Conservation (phyloP, 768 basidiomycete genomes). For the Suillus occidentalis region DNA sequence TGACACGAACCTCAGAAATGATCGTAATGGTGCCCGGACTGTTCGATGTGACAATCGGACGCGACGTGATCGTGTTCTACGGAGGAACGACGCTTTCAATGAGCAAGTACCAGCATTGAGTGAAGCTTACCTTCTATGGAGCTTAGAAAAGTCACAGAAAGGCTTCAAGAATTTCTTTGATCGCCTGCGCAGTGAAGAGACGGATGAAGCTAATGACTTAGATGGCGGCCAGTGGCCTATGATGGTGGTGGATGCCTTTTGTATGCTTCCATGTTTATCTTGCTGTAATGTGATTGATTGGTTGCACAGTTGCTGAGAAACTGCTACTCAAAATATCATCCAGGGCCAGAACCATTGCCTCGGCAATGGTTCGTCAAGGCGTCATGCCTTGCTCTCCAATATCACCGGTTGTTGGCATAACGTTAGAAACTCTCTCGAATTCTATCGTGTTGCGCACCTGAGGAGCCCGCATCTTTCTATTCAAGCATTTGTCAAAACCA, state of each 20-base stretch:
- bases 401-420: slow-evolving; percentile 10
- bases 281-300: not conserved
- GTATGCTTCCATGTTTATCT: not conserved
- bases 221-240: not conserved
- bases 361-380: slow-evolving; percentile 12
- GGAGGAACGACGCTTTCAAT: not conserved
- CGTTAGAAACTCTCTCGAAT: slow-evolving; percentile 1
- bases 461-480: not conserved
- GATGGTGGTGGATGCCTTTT: slow-evolving; percentile 2
- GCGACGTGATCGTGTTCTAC: not conserved
- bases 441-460: not conserved
- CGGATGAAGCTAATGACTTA: too few relatives aligned
- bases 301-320: not conserved
- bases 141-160: not conserved
- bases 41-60: too few relatives aligned
- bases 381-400: slow-evolving; percentile 12
- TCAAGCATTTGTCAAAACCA: not conserved
- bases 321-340: not conserved
- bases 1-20: too few relatives aligned
- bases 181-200: too few relatives aligned
- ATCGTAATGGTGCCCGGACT: too few relatives aligned
- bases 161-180: not conserved
- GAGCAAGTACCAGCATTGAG: not conserved
- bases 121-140: slow-evolving; percentile 8
- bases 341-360: slow-evolving; percentile 2